phyloP scores from a whole-genome alignment of 2,329 filamentous ascomycete species.

The Aspergillus spinulosporus region DNA sequence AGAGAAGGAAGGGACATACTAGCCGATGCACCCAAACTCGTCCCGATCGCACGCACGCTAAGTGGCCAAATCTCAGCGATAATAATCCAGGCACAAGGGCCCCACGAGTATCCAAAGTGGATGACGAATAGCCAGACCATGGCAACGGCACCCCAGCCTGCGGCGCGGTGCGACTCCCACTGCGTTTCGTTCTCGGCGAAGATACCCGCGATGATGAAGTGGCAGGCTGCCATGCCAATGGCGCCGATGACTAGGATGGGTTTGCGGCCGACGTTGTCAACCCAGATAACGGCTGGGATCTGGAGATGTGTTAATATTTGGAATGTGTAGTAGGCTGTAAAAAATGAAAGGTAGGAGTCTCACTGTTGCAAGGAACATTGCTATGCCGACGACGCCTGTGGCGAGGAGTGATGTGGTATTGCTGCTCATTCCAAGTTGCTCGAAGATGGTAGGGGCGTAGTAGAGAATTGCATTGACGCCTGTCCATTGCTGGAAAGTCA shows the following conservation, averaged over 20 bases:
- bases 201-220: slow-evolving; percentile 71
- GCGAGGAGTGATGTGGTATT: slow-evolving; percentile 42
- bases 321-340: slow-evolving; percentile 5
- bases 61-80: slow-evolving; percentile 73
- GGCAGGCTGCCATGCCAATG: slow-evolving; percentile 68
- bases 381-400: slow-evolving; percentile 43
- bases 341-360: slow-evolving; percentile 21
- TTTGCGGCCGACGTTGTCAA: slow-evolving; percentile 44
- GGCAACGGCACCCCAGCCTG: slow-evolving; percentile 67
- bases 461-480: slow-evolving; percentile 37
- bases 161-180: slow-evolving; percentile 59
- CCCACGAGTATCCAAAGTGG: slow-evolving; percentile 71
- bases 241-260: slow-evolving; percentile 53
- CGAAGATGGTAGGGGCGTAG: slow-evolving; percentile 42
- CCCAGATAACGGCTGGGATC: slow-evolving; percentile 44
- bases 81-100: slow-evolving; percentile 70
- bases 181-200: slow-evolving; percentile 51
- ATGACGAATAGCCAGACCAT: slow-evolving; percentile 69
- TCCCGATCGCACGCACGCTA: slow-evolving; percentile 63
- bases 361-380: slow-evolving; percentile 34
- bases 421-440: slow-evolving; percentile 34
- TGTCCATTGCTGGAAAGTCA: slow-evolving; percentile 7
- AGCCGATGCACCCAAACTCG: slow-evolving; percentile 47
- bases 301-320: neutral
- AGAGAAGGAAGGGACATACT: slow-evolving; percentile 33